Conservation (phyloP, 73 alveolate species). For the Stentor coeruleus region DNA sequence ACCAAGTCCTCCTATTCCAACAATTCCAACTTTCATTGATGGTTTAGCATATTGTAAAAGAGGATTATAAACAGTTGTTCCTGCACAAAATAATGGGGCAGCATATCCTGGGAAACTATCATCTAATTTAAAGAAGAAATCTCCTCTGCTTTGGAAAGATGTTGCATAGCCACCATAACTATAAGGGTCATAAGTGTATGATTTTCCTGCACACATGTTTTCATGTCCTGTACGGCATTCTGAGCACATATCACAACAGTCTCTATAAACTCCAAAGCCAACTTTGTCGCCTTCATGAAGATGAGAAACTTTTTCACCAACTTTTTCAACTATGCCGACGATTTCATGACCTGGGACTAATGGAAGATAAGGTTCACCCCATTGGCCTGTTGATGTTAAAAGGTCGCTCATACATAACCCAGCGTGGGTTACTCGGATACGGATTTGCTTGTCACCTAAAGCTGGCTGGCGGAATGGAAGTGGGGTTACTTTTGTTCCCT, state of each 20-base stretch:
- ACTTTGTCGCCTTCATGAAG: constrained; percentile 59
- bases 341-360: constrained; percentile 74
- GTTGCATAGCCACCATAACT: constrained; percentile 73
- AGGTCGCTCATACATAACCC: constrained; percentile 69
- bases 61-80: constrained; percentile 54
- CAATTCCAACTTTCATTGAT: constrained; percentile 41
- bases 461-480: constrained; percentile 39
- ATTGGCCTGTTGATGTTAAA: constrained; percentile 47
- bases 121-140: constrained; percentile 36
- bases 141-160: constrained; percentile 44
- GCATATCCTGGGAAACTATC: constrained; percentile 22
- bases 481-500: constrained; percentile 36
- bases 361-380: constrained; percentile 64
- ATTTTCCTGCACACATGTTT: constrained; percentile 32
- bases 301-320: constrained; percentile 46
- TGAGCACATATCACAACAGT: constrained; percentile 46
- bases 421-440: constrained; percentile 49
- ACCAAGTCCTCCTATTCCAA: constrained; percentile 68
- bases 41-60: constrained; percentile 41
- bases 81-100: constrained; percentile 62
- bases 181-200: constrained; percentile 39
- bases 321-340: constrained; percentile 47
- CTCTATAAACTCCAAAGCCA: constrained; percentile 60
- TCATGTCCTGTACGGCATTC: constrained; percentile 40
- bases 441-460: constrained; percentile 46